Evolutionary conservation across 495 filamentous ascomycete genomes (phyloP).

Genomic region (Aspergillus hancockii): DNA sequence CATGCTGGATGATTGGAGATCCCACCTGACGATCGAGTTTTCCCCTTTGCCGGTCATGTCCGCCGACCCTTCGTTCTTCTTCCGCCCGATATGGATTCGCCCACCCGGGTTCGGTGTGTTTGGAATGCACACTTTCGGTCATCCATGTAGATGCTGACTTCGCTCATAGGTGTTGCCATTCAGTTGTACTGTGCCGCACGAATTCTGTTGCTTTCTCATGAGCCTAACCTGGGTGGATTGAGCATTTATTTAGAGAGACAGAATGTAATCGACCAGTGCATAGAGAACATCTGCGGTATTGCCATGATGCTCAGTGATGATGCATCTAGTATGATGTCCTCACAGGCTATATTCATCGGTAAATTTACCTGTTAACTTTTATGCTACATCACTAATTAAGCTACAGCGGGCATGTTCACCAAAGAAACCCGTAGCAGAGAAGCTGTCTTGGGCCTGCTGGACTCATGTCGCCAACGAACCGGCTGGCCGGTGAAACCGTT

Average conservation of each 20-base stretch:
- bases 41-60: slow-evolving; percentile 18
- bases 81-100: slow-evolving; percentile 21
- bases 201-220: slow-evolving; percentile 23
- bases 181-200: slow-evolving; percentile 22
- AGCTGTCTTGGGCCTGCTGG: slow-evolving; percentile 22
- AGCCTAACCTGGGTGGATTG: slow-evolving; percentile 24
- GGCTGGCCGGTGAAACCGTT: slow-evolving; percentile 26
- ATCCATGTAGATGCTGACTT: not conserved
- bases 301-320: slow-evolving; percentile 25
- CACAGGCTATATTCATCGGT: slow-evolving; percentile 30
- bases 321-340: slow-evolving; percentile 29
- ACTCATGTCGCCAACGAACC: slow-evolving; percentile 19
- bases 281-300: slow-evolving; percentile 27
- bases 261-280: slow-evolving; percentile 16
- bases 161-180: slow-evolving; percentile 21
- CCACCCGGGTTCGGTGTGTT: slow-evolving; percentile 26
- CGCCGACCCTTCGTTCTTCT: slow-evolving; percentile 4
- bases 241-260: slow-evolving; percentile 20
- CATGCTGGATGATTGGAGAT: slow-evolving; percentile 27
- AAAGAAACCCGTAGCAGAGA: slow-evolving; percentile 16
- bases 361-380: not conserved
- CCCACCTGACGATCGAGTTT: slow-evolving; percentile 28
- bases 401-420: slow-evolving; percentile 21
- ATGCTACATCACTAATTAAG: slow-evolving; percentile 3
- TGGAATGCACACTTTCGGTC: too few species aligned